phyloP scores from a whole-genome alignment of 1,139 yeast genomes.

The Zygosaccharomyces pseudobailii region DNA sequence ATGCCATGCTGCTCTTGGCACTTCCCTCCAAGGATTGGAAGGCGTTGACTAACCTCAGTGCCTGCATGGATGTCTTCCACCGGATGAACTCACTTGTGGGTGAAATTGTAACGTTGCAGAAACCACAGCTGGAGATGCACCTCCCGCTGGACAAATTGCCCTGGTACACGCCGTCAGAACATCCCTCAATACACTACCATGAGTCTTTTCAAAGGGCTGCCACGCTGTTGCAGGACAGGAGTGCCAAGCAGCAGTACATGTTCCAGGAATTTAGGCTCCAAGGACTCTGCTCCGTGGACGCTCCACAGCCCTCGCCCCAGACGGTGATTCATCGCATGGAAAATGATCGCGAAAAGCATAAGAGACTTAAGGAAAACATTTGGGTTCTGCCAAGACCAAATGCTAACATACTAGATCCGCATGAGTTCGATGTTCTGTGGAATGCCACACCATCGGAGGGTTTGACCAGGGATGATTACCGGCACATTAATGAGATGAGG shows the following conservation, averaged over 20 bases:
- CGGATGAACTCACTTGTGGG: constrained; percentile 11
- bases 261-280: constrained; percentile 14
- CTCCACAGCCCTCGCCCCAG: constrained; percentile 9
- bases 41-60: constrained; percentile 22
- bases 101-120: constrained; percentile 4
- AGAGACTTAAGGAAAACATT: constrained; percentile 32
- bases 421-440: constrained; percentile 26
- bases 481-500: constrained; percentile 22
- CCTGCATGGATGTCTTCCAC: constrained; percentile 18
- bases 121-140: background rate
- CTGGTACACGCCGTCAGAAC: constrained; percentile 8
- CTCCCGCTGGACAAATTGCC: constrained; percentile 5
- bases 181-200: constrained; percentile 2
- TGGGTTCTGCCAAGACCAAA: constrained; percentile 27
- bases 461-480: constrained; percentile 21
- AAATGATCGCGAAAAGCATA: constrained; percentile 33
- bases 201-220: constrained; percentile 8
- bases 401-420: constrained; percentile 19
- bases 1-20: constrained; percentile 17
- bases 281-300: constrained; percentile 12
- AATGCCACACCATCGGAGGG: constrained; percentile 11
- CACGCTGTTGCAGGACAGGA: constrained; percentile 8
- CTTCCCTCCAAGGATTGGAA: constrained; percentile 27
- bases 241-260: constrained; percentile 8
- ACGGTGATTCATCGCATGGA: constrained; percentile 33